Evolutionary conservation across 371 early-diverging fungal genomes (phyloP).

Genomic region (Syncephalastrum monosporum): DNA sequence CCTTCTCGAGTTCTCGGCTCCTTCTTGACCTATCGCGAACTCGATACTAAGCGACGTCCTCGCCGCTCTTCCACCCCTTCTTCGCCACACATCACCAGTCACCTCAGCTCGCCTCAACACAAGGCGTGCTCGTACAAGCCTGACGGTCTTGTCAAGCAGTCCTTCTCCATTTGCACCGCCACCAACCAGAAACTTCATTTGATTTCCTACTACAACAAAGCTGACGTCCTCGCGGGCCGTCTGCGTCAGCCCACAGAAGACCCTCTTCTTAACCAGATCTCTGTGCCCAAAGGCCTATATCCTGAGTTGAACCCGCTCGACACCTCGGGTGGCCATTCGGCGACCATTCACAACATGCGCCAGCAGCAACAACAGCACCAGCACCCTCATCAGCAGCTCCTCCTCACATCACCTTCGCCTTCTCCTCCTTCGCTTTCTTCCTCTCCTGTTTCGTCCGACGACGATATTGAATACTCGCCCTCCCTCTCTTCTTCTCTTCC

Average conservation of each 20-base stretch:
- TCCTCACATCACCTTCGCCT: conserved; percentile 14
- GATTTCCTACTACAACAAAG: conserved; percentile 82
- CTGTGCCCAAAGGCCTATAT: conserved; percentile 57
- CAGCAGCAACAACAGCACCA: conserved; percentile 21
- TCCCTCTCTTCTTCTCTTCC: neutral
- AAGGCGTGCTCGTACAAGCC: conserved; percentile 51
- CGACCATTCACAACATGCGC: conserved; percentile 27
- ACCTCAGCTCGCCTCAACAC: no score
- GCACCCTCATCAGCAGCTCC: conserved; percentile 13
- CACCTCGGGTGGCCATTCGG: conserved; percentile 37
- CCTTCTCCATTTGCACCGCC: conserved; percentile 78
- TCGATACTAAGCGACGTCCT: conserved; percentile 55
- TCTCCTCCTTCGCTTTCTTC: conserved; percentile 29
- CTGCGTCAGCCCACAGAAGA: conserved; percentile 51
- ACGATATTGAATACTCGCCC: conserved; percentile 23
- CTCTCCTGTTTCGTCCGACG: conserved; percentile 31
- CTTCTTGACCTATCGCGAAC: conserved; percentile 79
- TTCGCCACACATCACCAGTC: neutral
- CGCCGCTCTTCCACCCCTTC: conserved; percentile 21
- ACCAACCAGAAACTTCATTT: conserved; percentile 80
- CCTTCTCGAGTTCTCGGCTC: conserved; percentile 83
- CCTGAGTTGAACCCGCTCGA: conserved; percentile 52
- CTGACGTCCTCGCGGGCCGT: conserved; percentile 60
- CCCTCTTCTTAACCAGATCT: conserved; percentile 35
- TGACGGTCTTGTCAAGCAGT: conserved; percentile 82